phyloP scores from a whole-genome alignment of 805 yeast genomes.

The Pichia rugopelliculosa region DNA sequence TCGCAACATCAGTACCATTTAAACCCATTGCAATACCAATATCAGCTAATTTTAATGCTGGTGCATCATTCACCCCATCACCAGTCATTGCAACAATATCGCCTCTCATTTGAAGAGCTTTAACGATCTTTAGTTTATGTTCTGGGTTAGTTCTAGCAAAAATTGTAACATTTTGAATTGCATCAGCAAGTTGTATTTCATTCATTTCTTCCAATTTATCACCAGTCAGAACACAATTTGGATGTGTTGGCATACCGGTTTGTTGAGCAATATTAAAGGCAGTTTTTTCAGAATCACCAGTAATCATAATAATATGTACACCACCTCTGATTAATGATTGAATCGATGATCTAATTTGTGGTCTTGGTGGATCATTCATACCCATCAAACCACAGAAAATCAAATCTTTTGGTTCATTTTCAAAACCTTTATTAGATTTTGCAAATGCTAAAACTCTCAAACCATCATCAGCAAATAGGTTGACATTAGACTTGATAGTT shows the following conservation, averaged over 20 bases:
- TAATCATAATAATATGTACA: slow-evolving; percentile 96
- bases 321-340: slow-evolving; percentile 80
- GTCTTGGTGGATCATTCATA: slow-evolving; percentile 97
- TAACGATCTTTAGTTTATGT: slow-evolving; percentile 83
- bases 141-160: slow-evolving; percentile 96
- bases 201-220: slow-evolving; percentile 68
- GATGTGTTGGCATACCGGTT: slow-evolving; percentile 73
- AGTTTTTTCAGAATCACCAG: slow-evolving; percentile 88
- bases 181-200: slow-evolving; percentile 65
- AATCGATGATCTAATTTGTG: slow-evolving; percentile 70
- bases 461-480: slow-evolving; percentile 70
- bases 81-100: slow-evolving; percentile 99
- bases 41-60: slow-evolving; percentile 94
- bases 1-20: slow-evolving; percentile 96
- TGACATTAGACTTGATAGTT: slow-evolving; percentile 50
- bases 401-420: slow-evolving; percentile 47
- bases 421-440: slow-evolving; percentile 34
- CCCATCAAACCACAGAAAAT: slow-evolving; percentile 83
- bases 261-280: slow-evolving; percentile 80
- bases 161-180: slow-evolving; percentile 75
- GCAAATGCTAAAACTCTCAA: slow-evolving; percentile 83
- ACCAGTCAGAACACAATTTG: slow-evolving; percentile 76
- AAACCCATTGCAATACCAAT: slow-evolving; percentile 92
- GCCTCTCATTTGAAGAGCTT: slow-evolving; percentile 83
- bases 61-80: slow-evolving; percentile 98